phyloP scores from a whole-genome alignment of 2,329 filamentous ascomycete species.

The Ascochyta koolunga region DNA sequence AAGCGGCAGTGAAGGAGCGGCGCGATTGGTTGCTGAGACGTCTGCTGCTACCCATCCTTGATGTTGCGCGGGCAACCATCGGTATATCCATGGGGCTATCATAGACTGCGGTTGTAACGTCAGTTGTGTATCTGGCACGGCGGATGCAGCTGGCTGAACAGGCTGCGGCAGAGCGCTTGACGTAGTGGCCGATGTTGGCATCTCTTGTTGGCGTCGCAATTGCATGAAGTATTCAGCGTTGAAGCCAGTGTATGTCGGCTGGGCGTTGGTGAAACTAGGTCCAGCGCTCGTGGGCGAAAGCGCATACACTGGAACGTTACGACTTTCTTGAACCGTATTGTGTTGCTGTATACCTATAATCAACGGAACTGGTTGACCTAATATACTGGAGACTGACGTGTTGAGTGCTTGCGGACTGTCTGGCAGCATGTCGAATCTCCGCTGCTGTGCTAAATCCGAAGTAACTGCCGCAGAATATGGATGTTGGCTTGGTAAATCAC shows the following conservation, averaged over 20 bases:
- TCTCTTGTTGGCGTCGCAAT: conserved; percentile 4
- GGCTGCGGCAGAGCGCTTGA: not conserved
- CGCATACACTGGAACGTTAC: not conserved
- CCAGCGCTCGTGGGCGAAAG: not conserved
- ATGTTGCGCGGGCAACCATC: not conserved
- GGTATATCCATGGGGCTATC: not conserved
- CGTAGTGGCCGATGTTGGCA: not conserved
- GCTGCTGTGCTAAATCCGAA: not conserved
- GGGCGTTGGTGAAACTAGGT: too few relatives aligned
- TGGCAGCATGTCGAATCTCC: not conserved
- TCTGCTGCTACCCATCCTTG: not conserved
- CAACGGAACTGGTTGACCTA: not conserved
- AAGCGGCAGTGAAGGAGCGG: not conserved
- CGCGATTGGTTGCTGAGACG: not conserved
- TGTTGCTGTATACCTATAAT: not conserved
- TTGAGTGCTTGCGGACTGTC: not conserved
- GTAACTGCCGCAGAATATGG: not conserved
- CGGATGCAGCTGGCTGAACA: not conserved
- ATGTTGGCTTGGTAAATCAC: not conserved
- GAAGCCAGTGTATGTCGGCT: not conserved
- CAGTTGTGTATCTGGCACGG: not conserved
- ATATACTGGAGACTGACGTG: not conserved
- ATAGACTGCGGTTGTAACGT: not conserved
- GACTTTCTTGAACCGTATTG: not conserved
- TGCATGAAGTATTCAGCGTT: not conserved